These are phyloP conservation scores for Schizosaccharomyces lindneri DNA, from an alignment of 805 yeast species.

Conservation along the genomic window DNA sequence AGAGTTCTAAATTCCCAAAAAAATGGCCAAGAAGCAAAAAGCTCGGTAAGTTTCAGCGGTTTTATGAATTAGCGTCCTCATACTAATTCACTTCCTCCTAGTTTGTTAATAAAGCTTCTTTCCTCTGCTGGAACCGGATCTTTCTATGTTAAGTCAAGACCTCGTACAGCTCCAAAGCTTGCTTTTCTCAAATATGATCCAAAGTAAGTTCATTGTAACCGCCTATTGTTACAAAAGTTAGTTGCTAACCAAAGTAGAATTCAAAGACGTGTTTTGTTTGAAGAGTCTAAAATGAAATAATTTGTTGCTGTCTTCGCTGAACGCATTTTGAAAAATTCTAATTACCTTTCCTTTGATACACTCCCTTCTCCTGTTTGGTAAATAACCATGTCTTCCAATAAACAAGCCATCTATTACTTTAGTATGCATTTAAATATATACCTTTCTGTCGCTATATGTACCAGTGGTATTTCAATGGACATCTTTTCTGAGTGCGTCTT, in stretches of 20 bases:
- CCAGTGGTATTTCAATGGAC: too few relatives aligned
- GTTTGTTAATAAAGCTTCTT: neutral
- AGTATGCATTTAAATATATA: too few relatives aligned
- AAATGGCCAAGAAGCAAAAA: neutral
- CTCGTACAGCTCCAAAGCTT: neutral
- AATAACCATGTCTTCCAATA: too few relatives aligned
- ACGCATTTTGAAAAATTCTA: too few relatives aligned
- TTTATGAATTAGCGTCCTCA: neutral
- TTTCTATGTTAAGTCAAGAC: neutral
- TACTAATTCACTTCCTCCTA: neutral
- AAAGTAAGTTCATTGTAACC: neutral
- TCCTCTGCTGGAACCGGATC: slow-evolving; percentile 1
- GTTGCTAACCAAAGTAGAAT: neutral
- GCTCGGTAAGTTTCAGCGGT: neutral
- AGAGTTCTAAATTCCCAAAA: neutral
- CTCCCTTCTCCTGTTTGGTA: too few relatives aligned
- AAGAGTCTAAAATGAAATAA: neutral
- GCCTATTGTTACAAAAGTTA: neutral
- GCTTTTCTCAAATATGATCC: slow-evolving; percentile 1
- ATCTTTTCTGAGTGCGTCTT: too few relatives aligned
- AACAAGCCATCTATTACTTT: too few relatives aligned
- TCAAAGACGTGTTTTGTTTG: neutral
- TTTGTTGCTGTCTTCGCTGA: too few relatives aligned
- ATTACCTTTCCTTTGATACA: too few relatives aligned
- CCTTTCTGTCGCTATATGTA: too few relatives aligned